Conservation (phyloP, 352 stramenopile species). For the Elongisporangium undulatum region DNA sequence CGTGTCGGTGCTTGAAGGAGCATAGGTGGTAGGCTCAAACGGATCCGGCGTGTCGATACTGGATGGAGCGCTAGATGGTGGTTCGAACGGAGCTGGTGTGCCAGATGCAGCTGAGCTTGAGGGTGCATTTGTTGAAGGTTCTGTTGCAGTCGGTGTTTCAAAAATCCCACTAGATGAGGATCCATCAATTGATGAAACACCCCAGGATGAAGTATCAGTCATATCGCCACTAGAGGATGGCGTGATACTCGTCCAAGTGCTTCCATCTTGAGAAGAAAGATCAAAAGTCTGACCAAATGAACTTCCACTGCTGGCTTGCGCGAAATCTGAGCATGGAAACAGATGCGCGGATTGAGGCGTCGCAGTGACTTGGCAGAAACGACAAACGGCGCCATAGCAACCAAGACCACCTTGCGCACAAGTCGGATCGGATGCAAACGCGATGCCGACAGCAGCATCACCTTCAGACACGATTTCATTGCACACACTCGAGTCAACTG, state of each 20-base stretch:
- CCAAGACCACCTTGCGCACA: conserved; percentile 33
- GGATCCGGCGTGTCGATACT: too few relatives aligned
- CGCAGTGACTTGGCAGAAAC: conserved; percentile 22
- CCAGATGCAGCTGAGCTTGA: too few relatives aligned
- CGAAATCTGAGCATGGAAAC: conserved; percentile 8
- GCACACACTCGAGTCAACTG: background rate
- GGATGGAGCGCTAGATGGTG: too few relatives aligned
- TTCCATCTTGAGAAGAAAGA: background rate
- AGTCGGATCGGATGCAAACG: conserved; percentile 14
- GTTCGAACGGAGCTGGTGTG: too few relatives aligned
- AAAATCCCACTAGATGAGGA: too few relatives aligned
- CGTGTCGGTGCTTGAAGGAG: too few relatives aligned
- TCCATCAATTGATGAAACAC: too few relatives aligned
- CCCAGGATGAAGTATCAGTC: background rate
- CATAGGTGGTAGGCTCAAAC: too few relatives aligned
- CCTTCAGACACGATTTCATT: conserved; percentile 15
- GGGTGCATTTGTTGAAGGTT: too few relatives aligned
- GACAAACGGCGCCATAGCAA: conserved; percentile 37
- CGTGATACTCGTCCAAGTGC: background rate
- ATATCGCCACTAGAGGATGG: background rate
- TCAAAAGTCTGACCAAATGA: background rate
- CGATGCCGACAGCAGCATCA: conserved; percentile 26
- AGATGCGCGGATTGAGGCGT: conserved; percentile 31
- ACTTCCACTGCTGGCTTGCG: background rate
- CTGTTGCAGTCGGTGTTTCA: too few relatives aligned